Evolutionary conservation across 1,284 basidiomycete species (phyloP), one percentile per base, ranked within the genome.

Genomic region (Irpex sp.): DNA sequence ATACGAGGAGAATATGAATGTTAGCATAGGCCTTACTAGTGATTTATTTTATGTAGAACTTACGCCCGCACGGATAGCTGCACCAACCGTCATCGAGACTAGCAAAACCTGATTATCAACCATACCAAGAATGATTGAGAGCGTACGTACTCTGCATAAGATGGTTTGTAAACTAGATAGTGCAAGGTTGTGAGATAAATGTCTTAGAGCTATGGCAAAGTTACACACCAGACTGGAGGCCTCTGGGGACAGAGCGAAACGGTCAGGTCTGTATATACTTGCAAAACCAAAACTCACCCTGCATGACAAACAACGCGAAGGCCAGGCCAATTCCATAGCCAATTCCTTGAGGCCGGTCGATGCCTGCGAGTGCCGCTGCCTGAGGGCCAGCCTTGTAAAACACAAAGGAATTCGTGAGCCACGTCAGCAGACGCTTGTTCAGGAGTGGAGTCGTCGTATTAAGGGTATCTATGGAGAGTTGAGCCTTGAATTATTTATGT

Each of bases 271-370:
- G 26, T 26, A 26, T 26, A 26, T 26, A 51, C 19, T 51, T 51
- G 49, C 11, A 13, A 51, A 21, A 51, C n/a, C 7, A 51, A 21
- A 17, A 19, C 72, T 44, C 56, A 72, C 79, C 81, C 78, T 91
- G 88, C 88, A 92, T 91, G 5, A 77, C 79, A 70, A 92, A 91
- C 36, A 93, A 71, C 0, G 81, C 87, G 61, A 89, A 72, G 0
- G 77, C 82, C 4, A 85, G 74, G 0, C 87, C 87, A 57, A 89
- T 79, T 0, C 88, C 88, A 68, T 82, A 82, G 2, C 86, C 86
- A 57, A 88, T 78, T 9, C 79, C 81, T 62, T 70, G 75, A 54
- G 84, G 82, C 66, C 77, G 73, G 31, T 72, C 66, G 40, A 79
- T 71, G 9, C 74, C 73, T 38, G 62, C 37, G 2, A 66, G 69